Evolutionary conservation across 1,284 basidiomycete species (phyloP).

Genomic region (Phellinidium pouzarii): DNA sequence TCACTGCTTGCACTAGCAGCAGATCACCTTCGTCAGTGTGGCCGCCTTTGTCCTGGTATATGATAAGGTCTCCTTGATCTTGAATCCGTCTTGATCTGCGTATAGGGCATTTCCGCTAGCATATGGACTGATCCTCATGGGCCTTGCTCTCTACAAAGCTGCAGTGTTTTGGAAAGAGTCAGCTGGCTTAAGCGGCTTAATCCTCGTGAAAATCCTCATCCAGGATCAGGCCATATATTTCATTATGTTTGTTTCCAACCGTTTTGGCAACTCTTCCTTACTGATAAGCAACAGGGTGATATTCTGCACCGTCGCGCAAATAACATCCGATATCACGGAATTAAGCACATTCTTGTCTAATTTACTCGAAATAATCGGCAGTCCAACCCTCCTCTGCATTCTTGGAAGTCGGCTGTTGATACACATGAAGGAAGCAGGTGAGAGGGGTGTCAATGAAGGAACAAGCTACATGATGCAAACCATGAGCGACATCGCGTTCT

Average conservation of each 20-base stretch:
- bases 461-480: not conserved
- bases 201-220: conserved; percentile 2
- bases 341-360: no score
- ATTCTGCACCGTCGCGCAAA: no score
- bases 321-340: no score
- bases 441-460: conserved; percentile 1
- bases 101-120: conserved; percentile 4
- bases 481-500: conserved; percentile 5
- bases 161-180: conserved; percentile 1
- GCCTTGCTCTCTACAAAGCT: conserved; percentile 7
- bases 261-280: no score
- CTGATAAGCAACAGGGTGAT: no score
- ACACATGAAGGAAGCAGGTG: conserved; percentile 6
- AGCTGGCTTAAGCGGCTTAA: conserved; percentile 2
- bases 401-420: conserved; percentile 4
- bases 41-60: conserved; percentile 6
- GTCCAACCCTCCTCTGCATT: conserved; percentile 1
- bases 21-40: no score
- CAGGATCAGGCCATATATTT: conserved; percentile 3
- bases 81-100: not conserved
- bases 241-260: no score
- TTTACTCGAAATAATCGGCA: no score
- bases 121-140: conserved; percentile 3
- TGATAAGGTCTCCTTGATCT: not conserved
- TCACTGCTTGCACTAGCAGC: no score